phyloP scores from a whole-genome alignment of 805 yeast species.

The Spathaspora gorwiae region DNA sequence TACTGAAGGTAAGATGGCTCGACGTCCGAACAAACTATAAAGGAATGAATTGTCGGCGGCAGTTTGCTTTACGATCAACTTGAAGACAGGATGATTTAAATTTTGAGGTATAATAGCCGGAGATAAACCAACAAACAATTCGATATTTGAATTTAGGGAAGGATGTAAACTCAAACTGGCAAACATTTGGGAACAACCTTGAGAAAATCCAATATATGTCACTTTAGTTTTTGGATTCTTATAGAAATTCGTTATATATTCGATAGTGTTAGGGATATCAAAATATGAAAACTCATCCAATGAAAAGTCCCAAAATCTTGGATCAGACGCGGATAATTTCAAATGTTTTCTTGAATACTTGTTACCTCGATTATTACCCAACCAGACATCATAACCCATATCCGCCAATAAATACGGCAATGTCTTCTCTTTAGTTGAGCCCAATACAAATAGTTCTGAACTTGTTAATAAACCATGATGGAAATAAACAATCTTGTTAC shows the following conservation, averaged over 20 bases:
- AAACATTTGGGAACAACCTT: constrained; percentile 28
- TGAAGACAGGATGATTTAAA: constrained; percentile 20
- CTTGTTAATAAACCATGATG: constrained; percentile 30
- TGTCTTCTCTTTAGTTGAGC: constrained; percentile 17
- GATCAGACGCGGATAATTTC: constrained; percentile 18
- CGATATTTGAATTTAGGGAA: constrained; percentile 15
- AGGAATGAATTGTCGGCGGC: constrained; percentile 22
- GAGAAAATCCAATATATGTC: constrained; percentile 27
- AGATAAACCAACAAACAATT: constrained; percentile 24
- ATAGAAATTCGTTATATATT: constrained; percentile 18
- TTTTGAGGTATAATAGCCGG: constrained; percentile 26
- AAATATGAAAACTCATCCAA: constrained; percentile 28
- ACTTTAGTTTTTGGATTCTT: constrained; percentile 11
- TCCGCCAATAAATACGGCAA: constrained; percentile 20
- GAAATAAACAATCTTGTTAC: constrained; percentile 20
- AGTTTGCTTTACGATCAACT: constrained; percentile 19
- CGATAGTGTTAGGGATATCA: constrained; percentile 25
- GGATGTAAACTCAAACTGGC: constrained; percentile 28
- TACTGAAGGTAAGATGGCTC: constrained; percentile 27
- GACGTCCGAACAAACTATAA: constrained; percentile 21
- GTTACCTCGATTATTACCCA: constrained; percentile 23
- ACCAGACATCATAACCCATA: constrained; percentile 21
- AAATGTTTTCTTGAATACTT: constrained; percentile 29
- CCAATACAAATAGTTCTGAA: constrained; percentile 35
- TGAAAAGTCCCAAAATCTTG: constrained; percentile 27